A percentile compares a stretch with the other conserved stretches of the same genome.
These are phyloP conservation scores for Coemansia sp. DNA, from an alignment of 192 early-diverging fungal genomes.

Conservation along the genomic window DNA sequence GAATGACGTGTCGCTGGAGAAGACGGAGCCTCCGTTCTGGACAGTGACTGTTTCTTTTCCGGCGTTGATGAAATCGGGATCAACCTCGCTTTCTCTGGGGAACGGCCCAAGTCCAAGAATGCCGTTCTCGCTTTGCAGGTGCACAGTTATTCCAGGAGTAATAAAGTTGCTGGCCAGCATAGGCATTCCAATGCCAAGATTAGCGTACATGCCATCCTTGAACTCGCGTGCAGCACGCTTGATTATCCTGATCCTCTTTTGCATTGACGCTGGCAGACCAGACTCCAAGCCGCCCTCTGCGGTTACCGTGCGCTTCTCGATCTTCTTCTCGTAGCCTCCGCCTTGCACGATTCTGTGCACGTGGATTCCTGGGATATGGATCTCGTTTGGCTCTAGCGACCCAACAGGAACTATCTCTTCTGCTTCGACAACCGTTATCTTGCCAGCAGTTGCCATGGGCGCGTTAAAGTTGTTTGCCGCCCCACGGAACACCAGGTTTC, in stretches of 20 bases:
- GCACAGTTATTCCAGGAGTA: slow-evolving; percentile 61
- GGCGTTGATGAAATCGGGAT: slow-evolving; percentile 75
- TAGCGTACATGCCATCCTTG: slow-evolving; percentile 68
- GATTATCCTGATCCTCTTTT: slow-evolving; percentile 63
- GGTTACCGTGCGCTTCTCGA: slow-evolving; percentile 57
- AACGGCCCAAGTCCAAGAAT: slow-evolving; percentile 74
- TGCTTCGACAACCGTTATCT: slow-evolving; percentile 69
- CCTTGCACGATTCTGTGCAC: slow-evolving; percentile 68
- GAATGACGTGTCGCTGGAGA: slow-evolving; percentile 70
- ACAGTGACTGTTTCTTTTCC: slow-evolving; percentile 64
- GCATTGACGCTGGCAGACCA: slow-evolving; percentile 37
- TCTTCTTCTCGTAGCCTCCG: slow-evolving; percentile 65
- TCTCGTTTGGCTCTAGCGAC: slow-evolving; percentile 61
- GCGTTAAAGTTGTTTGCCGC: slow-evolving; percentile 76
- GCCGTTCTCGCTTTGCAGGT: slow-evolving; percentile 76
- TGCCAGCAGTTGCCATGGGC: slow-evolving; percentile 67
- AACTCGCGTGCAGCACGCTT: slow-evolving; percentile 73
- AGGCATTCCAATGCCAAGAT: slow-evolving; percentile 76
- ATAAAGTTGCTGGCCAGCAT: slow-evolving; percentile 75
- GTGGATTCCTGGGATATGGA: slow-evolving; percentile 72
- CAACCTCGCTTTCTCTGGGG: slow-evolving; percentile 63
- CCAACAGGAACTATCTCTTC: slow-evolving; percentile 73
- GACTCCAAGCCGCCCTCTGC: slow-evolving; percentile 3
- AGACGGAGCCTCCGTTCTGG: slow-evolving; percentile 64
- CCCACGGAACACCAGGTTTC: slow-evolving; percentile 67